phyloP scores from a whole-genome alignment of 2,329 filamentous ascomycete species.

The Neopestalotiopsis rosae region DNA sequence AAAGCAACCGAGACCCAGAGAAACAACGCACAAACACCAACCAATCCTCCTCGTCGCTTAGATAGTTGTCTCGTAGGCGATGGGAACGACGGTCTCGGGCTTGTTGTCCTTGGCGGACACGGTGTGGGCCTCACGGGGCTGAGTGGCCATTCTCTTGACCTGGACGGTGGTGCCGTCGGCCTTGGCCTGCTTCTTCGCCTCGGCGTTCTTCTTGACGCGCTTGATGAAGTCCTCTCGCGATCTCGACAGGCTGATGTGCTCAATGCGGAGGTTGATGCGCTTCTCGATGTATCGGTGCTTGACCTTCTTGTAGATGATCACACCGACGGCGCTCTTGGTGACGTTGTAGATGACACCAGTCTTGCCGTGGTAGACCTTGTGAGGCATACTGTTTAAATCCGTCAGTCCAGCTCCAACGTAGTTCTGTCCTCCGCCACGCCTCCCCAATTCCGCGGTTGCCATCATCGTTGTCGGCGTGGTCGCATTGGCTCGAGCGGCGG shows the following conservation, averaged over 20 bases:
- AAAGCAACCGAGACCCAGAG: slow-evolving; percentile 19
- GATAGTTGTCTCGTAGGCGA: slow-evolving; percentile 98
- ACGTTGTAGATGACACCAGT: slow-evolving; percentile 99
- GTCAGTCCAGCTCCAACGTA: slow-evolving; percentile 11
- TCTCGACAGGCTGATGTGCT: slow-evolving; percentile 94
- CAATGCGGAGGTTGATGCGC: slow-evolving; percentile 98
- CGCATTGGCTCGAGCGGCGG: not conserved
- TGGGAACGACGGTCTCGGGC: slow-evolving; percentile 88
- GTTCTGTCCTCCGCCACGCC: not conserved
- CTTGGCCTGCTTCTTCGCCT: slow-evolving; percentile 92
- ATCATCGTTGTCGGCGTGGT: slow-evolving; percentile 1
- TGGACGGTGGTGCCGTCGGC: slow-evolving; percentile 83
- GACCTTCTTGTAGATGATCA: slow-evolving; percentile 99
- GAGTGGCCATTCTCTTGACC: slow-evolving; percentile 87
- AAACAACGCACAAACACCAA: slow-evolving; percentile 18
- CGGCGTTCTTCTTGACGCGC: slow-evolving; percentile 96
- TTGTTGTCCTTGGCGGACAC: slow-evolving; percentile 82
- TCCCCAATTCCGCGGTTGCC: not conserved
- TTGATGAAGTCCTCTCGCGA: slow-evolving; percentile 96
- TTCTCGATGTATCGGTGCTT: slow-evolving; percentile 99
- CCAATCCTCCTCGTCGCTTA: slow-evolving; percentile 49
- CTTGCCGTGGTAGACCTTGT: slow-evolving; percentile 99
- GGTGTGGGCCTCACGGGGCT: slow-evolving; percentile 80
- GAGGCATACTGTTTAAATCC: slow-evolving; percentile 76
- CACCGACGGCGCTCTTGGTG: slow-evolving; percentile 94